Evolutionary conservation across 2,329 filamentous ascomycete genomes (phyloP).

Genomic region (Paecilomyces variotii): DNA sequence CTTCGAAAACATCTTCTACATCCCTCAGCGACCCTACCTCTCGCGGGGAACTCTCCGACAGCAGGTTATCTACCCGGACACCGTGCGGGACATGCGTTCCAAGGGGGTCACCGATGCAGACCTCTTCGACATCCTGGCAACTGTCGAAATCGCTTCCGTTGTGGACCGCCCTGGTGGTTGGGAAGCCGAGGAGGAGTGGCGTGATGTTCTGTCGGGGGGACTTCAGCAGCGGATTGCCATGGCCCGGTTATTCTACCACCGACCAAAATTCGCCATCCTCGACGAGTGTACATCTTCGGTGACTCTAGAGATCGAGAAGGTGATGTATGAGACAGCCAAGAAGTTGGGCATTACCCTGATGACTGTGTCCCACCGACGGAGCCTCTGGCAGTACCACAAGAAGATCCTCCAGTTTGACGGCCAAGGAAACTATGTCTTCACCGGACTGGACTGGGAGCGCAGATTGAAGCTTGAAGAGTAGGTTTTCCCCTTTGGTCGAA

Average conservation of each 20-base stretch:
- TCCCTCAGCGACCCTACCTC: slow-evolving; percentile 90
- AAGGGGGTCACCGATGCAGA: slow-evolving; percentile 77
- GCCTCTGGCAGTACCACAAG: slow-evolving; percentile 93
- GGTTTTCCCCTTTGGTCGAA: slow-evolving; percentile 18
- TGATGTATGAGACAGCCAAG: slow-evolving; percentile 98
- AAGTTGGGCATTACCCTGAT: slow-evolving; percentile 85
- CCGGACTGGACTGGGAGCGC: slow-evolving; percentile 76
- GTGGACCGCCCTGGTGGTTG: slow-evolving; percentile 74
- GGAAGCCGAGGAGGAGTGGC: slow-evolving; percentile 95
- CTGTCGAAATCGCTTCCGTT: slow-evolving; percentile 75
- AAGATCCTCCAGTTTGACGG: slow-evolving; percentile 96
- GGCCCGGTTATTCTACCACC: slow-evolving; percentile 90
- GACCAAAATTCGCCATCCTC: slow-evolving; percentile 85
- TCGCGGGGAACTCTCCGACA: slow-evolving; percentile 87
- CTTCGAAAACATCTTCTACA: slow-evolving; percentile 94
- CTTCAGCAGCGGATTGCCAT: slow-evolving; percentile 95
- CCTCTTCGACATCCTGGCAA: slow-evolving; percentile 65
- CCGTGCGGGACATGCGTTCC: slow-evolving; percentile 74
- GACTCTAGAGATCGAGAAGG: slow-evolving; percentile 87
- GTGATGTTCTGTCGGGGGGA: slow-evolving; percentile 83
- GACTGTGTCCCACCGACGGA: slow-evolving; percentile 87
- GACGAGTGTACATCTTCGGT: slow-evolving; percentile 95
- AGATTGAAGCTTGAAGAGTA: slow-evolving; percentile 78
- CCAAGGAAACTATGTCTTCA: slow-evolving; percentile 85
- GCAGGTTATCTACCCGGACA: slow-evolving; percentile 95